These are phyloP conservation scores for Paraconiothyrium brasiliense DNA, from an alignment of 2,329 filamentous ascomycete species.

Conservation along the genomic window DNA sequence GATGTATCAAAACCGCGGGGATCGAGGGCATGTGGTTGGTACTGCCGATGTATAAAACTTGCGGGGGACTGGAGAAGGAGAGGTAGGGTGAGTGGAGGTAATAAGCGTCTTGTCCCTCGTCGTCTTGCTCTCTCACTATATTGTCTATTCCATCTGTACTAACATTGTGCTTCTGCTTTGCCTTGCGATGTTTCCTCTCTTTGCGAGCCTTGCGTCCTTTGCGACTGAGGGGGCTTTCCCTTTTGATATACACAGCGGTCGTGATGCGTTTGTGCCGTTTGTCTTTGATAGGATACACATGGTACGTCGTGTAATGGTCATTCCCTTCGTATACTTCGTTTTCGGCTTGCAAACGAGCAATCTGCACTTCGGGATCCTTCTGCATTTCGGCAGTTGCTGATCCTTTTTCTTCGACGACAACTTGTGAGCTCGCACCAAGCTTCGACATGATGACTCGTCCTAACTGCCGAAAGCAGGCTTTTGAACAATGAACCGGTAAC, in stretches of 20 bases:
- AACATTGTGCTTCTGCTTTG: no score
- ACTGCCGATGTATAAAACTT: constrained; percentile 35
- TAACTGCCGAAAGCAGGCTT: no score
- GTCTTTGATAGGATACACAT: constrained; percentile 34
- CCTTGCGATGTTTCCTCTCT: no score
- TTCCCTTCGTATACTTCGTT: neutral
- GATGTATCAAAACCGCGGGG: constrained; percentile 38
- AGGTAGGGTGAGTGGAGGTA: constrained; percentile 44
- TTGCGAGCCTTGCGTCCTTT: constrained; percentile 13
- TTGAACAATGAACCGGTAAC: no score
- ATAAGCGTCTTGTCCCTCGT: constrained; percentile 26
- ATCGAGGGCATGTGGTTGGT: constrained; percentile 20
- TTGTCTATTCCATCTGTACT: no score
- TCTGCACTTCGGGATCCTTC: neutral
- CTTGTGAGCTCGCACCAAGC: neutral
- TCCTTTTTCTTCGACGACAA: neutral
- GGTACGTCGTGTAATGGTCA: constrained; percentile 19
- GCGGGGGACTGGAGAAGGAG: constrained; percentile 41
- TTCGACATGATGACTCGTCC: no score
- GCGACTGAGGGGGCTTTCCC: constrained; percentile 32
- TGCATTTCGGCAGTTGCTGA: no score
- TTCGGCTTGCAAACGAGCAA: neutral
- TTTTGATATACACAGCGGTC: constrained; percentile 20
- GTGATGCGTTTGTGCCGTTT: constrained; percentile 27
- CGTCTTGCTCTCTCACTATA: no score